phyloP scores from a whole-genome alignment of 2,329 filamentous ascomycete genomes.

The Colletotrichum musicola region DNA sequence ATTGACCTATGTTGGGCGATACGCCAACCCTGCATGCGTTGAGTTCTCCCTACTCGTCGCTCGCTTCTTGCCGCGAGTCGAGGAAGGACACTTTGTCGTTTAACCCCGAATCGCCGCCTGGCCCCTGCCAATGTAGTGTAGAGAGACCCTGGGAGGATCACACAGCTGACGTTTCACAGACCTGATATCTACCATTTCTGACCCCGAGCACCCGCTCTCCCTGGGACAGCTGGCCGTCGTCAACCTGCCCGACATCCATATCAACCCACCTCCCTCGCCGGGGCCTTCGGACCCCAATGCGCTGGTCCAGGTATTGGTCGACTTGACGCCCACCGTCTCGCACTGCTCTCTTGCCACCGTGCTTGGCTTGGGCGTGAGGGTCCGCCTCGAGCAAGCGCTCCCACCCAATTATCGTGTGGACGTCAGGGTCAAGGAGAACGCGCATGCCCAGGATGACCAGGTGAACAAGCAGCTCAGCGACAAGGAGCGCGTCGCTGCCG shows the following conservation, averaged over 20 bases:
- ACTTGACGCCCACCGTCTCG: slow-evolving; percentile 95
- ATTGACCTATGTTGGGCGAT: slow-evolving; percentile 9
- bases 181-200: slow-evolving; percentile 92
- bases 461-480: slow-evolving; percentile 97
- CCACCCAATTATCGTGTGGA: slow-evolving; percentile 94
- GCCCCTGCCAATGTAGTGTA: not conserved
- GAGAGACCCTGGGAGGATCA: slow-evolving; percentile 39
- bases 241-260: slow-evolving; percentile 92
- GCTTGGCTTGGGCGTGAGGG: slow-evolving; percentile 92
- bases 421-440: slow-evolving; percentile 93
- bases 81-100: not conserved
- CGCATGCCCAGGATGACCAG: slow-evolving; percentile 94
- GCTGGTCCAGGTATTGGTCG: slow-evolving; percentile 81
- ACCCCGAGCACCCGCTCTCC: slow-evolving; percentile 95
- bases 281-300: slow-evolving; percentile 64
- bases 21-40: not conserved
- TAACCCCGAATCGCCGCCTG: slow-evolving; percentile 3
- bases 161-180: slow-evolving; percentile 67
- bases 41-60: not conserved
- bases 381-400: slow-evolving; percentile 89
- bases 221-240: slow-evolving; percentile 94
- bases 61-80: not conserved
- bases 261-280: slow-evolving; percentile 74
- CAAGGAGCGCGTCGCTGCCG: slow-evolving; percentile 95
- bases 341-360: slow-evolving; percentile 97